A percentile compares a stretch with the other conserved stretches of the same genome.
Evolutionary conservation across 768 basidiomycete species (phyloP).

Genomic region (Crepidotus variabilis): DNA sequence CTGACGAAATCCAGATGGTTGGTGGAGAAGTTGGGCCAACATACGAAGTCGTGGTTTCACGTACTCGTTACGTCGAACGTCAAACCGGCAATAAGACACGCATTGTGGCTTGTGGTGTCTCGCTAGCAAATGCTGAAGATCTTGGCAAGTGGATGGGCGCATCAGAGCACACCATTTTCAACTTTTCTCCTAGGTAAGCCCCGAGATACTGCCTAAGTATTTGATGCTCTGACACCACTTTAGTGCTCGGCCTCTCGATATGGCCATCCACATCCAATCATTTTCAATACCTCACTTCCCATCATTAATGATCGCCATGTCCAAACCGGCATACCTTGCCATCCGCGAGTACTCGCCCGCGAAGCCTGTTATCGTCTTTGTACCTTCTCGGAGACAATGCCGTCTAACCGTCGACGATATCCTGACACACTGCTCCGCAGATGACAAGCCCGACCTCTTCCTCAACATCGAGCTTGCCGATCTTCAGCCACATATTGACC

Average conservation of each 20-base stretch:
- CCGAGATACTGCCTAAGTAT: not conserved
- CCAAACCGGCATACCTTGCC: slow-evolving; percentile 94
- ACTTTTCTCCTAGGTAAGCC: slow-evolving; percentile 85
- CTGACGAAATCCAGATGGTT: slow-evolving; percentile 92
- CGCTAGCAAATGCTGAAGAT: slow-evolving; percentile 92
- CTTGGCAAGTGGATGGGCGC: slow-evolving; percentile 98
- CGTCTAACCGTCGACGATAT: slow-evolving; percentile 92
- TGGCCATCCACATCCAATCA: slow-evolving; percentile 96
- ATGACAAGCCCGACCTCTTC: slow-evolving; percentile 82
- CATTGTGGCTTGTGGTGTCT: slow-evolving; percentile 92
- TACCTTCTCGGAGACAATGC: slow-evolving; percentile 90
- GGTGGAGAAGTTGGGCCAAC: slow-evolving; percentile 95
- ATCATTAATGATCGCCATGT: slow-evolving; percentile 98
- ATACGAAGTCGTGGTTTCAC: slow-evolving; percentile 93
- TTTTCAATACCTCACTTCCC: slow-evolving; percentile 98
- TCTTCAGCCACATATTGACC: slow-evolving; percentile 84
- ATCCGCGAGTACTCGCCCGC: slow-evolving; percentile 82
- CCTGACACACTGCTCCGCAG: slow-evolving; percentile 82
- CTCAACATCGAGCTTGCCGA: slow-evolving; percentile 83
- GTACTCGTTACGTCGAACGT: slow-evolving; percentile 94
- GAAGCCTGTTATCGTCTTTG: slow-evolving; percentile 90
- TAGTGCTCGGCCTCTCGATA: slow-evolving; percentile 92
- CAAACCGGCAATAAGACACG: slow-evolving; percentile 92
- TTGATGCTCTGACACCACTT: slow-evolving; percentile 9
- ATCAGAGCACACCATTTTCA: slow-evolving; percentile 92